These are phyloP conservation scores for Pyrenochaeta sp. DNA, from an alignment of 2,329 filamentous ascomycete species.

Conservation along the genomic window DNA sequence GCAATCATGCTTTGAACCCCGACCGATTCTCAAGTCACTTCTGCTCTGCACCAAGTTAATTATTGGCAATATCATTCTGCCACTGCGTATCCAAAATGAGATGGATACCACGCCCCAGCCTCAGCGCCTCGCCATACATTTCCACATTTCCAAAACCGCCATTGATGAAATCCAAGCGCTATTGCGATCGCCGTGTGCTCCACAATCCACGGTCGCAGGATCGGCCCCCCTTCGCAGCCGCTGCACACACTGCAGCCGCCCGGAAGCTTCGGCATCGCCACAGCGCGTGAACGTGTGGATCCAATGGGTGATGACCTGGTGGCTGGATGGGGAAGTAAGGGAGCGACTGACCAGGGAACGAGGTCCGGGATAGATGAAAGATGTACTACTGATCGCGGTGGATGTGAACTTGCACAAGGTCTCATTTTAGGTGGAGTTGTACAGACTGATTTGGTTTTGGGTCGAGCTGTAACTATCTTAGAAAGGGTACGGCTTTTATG, in stretches of 20 bases:
- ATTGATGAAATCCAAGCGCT: background rate
- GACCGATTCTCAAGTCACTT: too few species aligned
- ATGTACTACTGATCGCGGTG: too few species aligned
- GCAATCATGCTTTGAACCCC: background rate
- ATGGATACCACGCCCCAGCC: background rate
- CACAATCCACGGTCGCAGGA: background rate
- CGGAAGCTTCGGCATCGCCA: background rate
- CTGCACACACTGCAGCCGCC: background rate
- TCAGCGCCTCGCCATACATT: constrained; percentile 7
- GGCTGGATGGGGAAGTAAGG: background rate
- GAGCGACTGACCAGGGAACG: background rate
- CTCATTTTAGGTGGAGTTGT: too few species aligned
- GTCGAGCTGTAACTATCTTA: too few species aligned
- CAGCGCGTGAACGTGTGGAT: constrained; percentile 5
- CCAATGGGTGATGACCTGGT: background rate
- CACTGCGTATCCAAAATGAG: too few species aligned
- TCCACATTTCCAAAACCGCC: background rate
- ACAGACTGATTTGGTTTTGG: too few species aligned
- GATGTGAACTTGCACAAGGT: too few species aligned
- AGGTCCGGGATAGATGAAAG: too few species aligned
- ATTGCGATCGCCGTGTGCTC: background rate
- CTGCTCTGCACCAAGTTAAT: too few species aligned
- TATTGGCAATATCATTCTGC: too few species aligned
- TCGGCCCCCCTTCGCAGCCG: background rate
- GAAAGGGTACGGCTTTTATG: too few species aligned